Evolutionary conservation across 441 rosid species (phyloP).

Genomic region (Pelargonium cotyledonis): DNA sequence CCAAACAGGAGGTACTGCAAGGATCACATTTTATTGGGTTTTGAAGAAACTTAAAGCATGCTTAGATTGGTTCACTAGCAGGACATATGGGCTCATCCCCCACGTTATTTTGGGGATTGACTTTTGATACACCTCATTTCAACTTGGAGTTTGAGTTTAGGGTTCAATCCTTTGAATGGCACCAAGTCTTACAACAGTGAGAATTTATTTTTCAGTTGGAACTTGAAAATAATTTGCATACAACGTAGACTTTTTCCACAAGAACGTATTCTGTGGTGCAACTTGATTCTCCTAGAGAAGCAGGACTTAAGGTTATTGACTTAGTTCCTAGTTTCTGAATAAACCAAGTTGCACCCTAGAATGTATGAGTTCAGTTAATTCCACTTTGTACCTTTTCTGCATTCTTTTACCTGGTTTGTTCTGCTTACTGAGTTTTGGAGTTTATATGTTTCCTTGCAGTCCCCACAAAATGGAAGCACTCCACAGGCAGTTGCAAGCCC

Average conservation of each 20-base stretch:
- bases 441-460: slow-evolving; percentile 22
- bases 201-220: slow-evolving; percentile 8
- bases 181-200: neutral
- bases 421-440: neutral
- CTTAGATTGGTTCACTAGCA: neutral
- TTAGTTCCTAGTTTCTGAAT: neutral
- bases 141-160: neutral
- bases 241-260: neutral
- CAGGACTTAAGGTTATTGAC: neutral
- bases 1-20: slow-evolving; percentile 37
- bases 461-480: slow-evolving; percentile 26
- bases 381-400: neutral
- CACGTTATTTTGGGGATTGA: neutral
- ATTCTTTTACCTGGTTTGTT: slow-evolving; percentile 5
- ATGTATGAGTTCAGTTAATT: neutral
- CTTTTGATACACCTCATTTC: slow-evolving; percentile 7
- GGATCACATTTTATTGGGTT: slow-evolving; percentile 11
- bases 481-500: slow-evolving; percentile 29
- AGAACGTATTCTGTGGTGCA: neutral
- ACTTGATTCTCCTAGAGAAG: neutral
- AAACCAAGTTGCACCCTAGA: neutral
- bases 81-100: neutral
- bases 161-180: neutral
- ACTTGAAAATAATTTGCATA: neutral
- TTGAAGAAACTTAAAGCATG: neutral